phyloP scores from a whole-genome alignment of 2,329 filamentous ascomycete genomes.

The Exophiala bonariae region DNA sequence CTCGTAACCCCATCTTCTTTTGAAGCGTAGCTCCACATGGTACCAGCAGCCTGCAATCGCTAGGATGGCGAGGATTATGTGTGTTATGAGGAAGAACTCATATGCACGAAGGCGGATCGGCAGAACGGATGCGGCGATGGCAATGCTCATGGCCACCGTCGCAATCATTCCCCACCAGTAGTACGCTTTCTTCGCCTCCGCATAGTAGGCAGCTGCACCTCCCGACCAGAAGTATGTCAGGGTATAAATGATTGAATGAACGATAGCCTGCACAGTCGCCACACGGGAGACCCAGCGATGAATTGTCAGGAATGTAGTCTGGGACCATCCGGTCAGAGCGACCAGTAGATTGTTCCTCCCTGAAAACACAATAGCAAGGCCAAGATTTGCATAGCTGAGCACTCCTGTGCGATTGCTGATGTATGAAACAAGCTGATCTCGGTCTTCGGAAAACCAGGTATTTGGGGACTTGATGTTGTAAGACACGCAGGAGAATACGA shows the following conservation, averaged over 20 bases:
- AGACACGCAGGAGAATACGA: slow-evolving; percentile 30
- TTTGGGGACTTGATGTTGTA: slow-evolving; percentile 29
- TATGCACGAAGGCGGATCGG: slow-evolving; percentile 33
- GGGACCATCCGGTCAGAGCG: slow-evolving; percentile 9
- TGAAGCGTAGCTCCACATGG: slow-evolving; percentile 41
- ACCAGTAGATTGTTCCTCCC: slow-evolving; percentile 18
- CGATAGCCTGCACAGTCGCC: slow-evolving; percentile 15
- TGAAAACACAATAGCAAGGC: slow-evolving; percentile 17
- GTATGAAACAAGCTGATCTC: slow-evolving; percentile 13
- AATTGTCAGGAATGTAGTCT: slow-evolving; percentile 15
- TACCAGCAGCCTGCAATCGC: slow-evolving; percentile 37
- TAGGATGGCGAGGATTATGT: slow-evolving; percentile 35
- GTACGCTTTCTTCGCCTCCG: slow-evolving; percentile 16
- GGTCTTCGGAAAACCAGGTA: slow-evolving; percentile 16
- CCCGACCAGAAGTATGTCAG: slow-evolving; percentile 4
- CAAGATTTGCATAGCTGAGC: slow-evolving; percentile 22
- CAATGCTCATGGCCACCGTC: slow-evolving; percentile 31
- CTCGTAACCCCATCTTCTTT: slow-evolving; percentile 47
- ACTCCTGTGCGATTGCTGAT: slow-evolving; percentile 21
- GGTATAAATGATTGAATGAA: slow-evolving; percentile 22
- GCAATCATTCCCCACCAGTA: slow-evolving; percentile 39
- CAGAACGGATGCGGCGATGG: slow-evolving; percentile 31
- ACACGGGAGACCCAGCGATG: slow-evolving; percentile 19
- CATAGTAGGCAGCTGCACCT: slow-evolving; percentile 5
- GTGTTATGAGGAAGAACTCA: slow-evolving; percentile 37